These are phyloP conservation scores for Blastomyces parvus DNA, from an alignment of 2,329 filamentous ascomycete genomes.

Conservation along the genomic window DNA sequence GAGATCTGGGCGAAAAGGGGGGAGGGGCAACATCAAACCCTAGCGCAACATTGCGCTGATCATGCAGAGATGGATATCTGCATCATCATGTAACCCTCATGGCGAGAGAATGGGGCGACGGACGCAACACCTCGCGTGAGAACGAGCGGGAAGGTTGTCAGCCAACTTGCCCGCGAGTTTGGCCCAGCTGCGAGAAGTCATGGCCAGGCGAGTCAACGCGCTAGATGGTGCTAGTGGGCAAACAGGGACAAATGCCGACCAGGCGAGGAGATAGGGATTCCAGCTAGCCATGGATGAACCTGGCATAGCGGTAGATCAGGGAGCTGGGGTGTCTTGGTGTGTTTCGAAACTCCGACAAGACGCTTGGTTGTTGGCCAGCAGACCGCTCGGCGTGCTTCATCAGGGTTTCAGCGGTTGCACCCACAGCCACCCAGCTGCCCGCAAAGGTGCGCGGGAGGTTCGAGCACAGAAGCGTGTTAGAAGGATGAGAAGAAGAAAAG, in stretches of 20 bases:
- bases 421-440: not conserved
- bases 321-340: not conserved
- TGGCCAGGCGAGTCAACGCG: not conserved
- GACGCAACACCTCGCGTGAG: not conserved
- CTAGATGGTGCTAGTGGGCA: no score
- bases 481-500: not conserved
- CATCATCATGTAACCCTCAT: not conserved
- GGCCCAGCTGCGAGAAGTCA: not conserved
- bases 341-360: not conserved
- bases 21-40: not conserved
- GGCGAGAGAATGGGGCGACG: not conserved
- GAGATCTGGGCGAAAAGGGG: not conserved
- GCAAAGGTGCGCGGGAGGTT: not conserved
- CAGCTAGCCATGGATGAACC: no score
- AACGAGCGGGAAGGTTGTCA: not conserved
- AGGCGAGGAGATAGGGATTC: not conserved
- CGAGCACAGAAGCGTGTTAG: not conserved
- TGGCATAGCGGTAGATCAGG: not conserved
- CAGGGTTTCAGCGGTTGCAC: not conserved
- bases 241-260: not conserved
- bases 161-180: not conserved
- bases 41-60: not conserved
- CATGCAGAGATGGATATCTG: conserved; percentile 1
- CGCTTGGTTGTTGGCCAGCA: not conserved
- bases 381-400: not conserved